phyloP scores from a whole-genome alignment of 805 yeast species.

The Middelhovenomyces tepae region DNA sequence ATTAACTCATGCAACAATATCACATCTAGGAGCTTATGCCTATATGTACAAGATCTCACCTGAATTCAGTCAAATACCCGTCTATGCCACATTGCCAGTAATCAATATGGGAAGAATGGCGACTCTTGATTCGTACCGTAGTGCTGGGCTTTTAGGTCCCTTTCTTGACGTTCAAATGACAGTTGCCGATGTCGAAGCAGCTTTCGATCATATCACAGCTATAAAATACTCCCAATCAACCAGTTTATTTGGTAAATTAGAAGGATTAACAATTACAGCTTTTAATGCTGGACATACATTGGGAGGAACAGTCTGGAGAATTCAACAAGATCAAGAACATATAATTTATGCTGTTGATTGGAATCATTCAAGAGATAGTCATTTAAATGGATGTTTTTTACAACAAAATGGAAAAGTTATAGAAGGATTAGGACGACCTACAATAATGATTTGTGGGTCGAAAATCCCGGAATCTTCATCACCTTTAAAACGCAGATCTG shows the following conservation, averaged over 20 bases:
- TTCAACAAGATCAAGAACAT: constrained; percentile 65
- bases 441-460: constrained; percentile 70
- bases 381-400: constrained; percentile 64
- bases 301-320: constrained; percentile 88
- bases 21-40: constrained; percentile 73
- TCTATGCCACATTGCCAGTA: constrained; percentile 86
- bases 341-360: constrained; percentile 85
- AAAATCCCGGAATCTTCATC: constrained; percentile 42
- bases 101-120: constrained; percentile 77
- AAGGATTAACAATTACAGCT: constrained; percentile 64
- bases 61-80: constrained; percentile 54
- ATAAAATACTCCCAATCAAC: constrained; percentile 76
- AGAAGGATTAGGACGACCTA: constrained; percentile 57
- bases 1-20: constrained; percentile 79
- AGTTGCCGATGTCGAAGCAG: constrained; percentile 64
- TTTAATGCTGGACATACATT: constrained; percentile 86
- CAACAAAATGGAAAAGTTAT: constrained; percentile 54
- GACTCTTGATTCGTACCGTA: constrained; percentile 72
- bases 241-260: constrained; percentile 47
- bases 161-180: constrained; percentile 45
- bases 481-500: constrained; percentile 50
- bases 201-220: constrained; percentile 61
- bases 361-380: constrained; percentile 89
- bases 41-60: constrained; percentile 50
- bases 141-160: constrained; percentile 71